These are phyloP conservation scores for Leccinum aurantiacum DNA, from an alignment of 768 basidiomycete genomes.

Conservation along the genomic window DNA sequence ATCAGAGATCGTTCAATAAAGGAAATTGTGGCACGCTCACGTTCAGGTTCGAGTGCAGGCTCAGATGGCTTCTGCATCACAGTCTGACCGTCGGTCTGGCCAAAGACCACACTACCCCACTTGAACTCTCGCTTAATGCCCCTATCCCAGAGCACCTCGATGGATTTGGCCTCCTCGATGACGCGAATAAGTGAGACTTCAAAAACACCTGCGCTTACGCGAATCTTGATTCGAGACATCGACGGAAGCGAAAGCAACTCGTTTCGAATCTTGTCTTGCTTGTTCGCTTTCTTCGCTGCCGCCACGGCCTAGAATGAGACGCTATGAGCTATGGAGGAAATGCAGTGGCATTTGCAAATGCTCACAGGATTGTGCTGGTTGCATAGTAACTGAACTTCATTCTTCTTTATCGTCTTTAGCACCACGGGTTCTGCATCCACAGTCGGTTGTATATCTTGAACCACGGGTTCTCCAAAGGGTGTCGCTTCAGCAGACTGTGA, in stretches of 20 bases:
- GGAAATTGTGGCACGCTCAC: slow-evolving; percentile 37
- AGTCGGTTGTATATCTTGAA: slow-evolving; percentile 3
- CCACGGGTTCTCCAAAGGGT: neutral
- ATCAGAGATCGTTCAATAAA: slow-evolving; percentile 8
- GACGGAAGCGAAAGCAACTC: slow-evolving; percentile 69
- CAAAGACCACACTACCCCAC: slow-evolving; percentile 79
- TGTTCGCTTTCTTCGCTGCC: slow-evolving; percentile 71
- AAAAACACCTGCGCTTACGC: slow-evolving; percentile 80
- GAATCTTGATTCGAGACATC: slow-evolving; percentile 80
- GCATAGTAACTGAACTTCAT: slow-evolving; percentile 76
- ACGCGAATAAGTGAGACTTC: slow-evolving; percentile 79
- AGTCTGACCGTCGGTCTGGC: slow-evolving; percentile 61
- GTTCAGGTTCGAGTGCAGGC: slow-evolving; percentile 42
- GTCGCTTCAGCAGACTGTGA: neutral
- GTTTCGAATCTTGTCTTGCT: slow-evolving; percentile 68
- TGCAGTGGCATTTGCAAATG: slow-evolving; percentile 10
- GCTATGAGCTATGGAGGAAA: neutral
- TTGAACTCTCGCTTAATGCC: slow-evolving; percentile 76
- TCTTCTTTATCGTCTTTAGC: slow-evolving; percentile 71
- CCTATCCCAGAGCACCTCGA: slow-evolving; percentile 82
- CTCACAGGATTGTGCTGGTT: slow-evolving; percentile 89
- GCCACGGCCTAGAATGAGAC: slow-evolving; percentile 56
- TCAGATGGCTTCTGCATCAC: slow-evolving; percentile 74
- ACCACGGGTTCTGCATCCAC: slow-evolving; percentile 30
- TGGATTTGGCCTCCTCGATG: slow-evolving; percentile 63